Percentiles rank a stretch among this genome's conserved stretches.
Evolutionary conservation across 768 basidiomycete species (phyloP).

Genomic region (Rhizopogon vinicolor): DNA sequence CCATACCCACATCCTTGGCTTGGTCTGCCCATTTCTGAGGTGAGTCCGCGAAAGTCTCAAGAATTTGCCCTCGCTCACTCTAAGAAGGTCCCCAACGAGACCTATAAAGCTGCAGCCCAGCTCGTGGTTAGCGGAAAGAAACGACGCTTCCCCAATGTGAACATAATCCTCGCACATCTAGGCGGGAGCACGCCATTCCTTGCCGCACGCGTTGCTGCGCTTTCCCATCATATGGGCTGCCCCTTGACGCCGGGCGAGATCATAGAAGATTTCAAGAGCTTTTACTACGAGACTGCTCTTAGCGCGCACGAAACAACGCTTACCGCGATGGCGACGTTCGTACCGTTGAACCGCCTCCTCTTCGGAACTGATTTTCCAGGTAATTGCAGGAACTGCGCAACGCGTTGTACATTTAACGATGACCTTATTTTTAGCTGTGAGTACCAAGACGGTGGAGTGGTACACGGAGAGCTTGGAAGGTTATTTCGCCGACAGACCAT

Average conservation of each 20-base stretch:
- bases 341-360: constrained; percentile 46
- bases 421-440: constrained; percentile 43
- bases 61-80: constrained; percentile 1
- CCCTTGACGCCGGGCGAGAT: constrained; percentile 59
- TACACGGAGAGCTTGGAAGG: constrained; percentile 51
- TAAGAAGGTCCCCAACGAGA: constrained; percentile 71
- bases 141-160: constrained; percentile 53
- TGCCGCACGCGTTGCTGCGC: constrained; percentile 62
- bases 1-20: constrained; percentile 60
- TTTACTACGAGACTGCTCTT: constrained; percentile 74
- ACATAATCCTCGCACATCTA: constrained; percentile 68
- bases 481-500: constrained; percentile 38
- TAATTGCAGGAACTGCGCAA: constrained; percentile 21
- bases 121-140: constrained; percentile 70
- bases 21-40: constrained; percentile 68
- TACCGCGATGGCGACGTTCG: constrained; percentile 45
- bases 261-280: constrained; percentile 60
- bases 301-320: constrained; percentile 52
- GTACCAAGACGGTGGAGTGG: constrained; percentile 51
- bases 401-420: not conserved
- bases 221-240: constrained; percentile 70
- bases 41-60: constrained; percentile 19
- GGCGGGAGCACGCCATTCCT: constrained; percentile 68
- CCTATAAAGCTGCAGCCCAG: constrained; percentile 76
- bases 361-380: constrained; percentile 81